Evolutionary conservation across 1,139 yeast genomes (phyloP), one percentile per base, ranked within the genome.

Genomic region (Debaryomyces coudertii): DNA sequence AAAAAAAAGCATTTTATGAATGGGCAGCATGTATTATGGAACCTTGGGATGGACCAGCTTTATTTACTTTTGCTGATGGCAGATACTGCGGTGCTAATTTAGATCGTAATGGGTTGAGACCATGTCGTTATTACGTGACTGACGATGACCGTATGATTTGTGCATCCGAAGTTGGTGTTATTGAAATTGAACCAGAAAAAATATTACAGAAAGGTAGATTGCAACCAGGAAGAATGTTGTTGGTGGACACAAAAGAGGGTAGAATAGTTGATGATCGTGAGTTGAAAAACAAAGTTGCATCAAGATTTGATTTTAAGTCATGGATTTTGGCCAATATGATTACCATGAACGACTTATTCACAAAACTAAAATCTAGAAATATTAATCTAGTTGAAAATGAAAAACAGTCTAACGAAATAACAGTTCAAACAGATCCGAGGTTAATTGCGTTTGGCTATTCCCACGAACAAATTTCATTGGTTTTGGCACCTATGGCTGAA

Each of bases 1-100:
- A 87, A 64, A 88, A 90, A 73, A 84, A 80, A 61, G 97, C 98
- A 0, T 93, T 95, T 69, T 93, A 92, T 71, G 98, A 93, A 69
- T 93, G 99, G 99, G 98, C 98, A 42, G 97, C 99, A 14, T 90
- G 97, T 72, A 74, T 92, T 57, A 93, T 93, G 97, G 99, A 93
- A 73, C 98, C 99, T 16, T 93, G 99, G 99, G 99, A 93, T 72
- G 99, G 99, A 56, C 99, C 99, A 30, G 98, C 98, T 35, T 77
- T 93, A 58, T 89, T 93, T 75, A 90, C 96, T 29, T 93, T 93
- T 69, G 95, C 98, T 30, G 98, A 93, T 68, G 98, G 96, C 54
- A 82, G 98, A 62, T 93, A 89, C 78, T 90, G 97, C 73, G 99
- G 99, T 73, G 99, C 99, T 44, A 92, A 92, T 66, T 80, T 93